A percentile compares a stretch with the other conserved stretches of the same genome.
phyloP scores from a whole-genome alignment of 768 basidiomycete genomes.

The Pholiota molesta region DNA sequence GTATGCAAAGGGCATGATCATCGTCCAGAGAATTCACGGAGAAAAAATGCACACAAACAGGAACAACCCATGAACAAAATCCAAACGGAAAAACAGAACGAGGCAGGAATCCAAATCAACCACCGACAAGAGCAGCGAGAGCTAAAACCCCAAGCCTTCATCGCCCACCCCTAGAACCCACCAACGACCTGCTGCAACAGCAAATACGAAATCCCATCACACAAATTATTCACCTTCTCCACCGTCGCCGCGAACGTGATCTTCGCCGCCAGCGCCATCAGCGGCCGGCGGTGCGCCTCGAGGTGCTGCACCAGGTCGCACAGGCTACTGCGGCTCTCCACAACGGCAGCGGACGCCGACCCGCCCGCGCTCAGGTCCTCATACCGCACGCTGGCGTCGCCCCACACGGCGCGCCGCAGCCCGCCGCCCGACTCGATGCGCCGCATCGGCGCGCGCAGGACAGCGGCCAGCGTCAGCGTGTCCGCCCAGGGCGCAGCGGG shows the following conservation, averaged over 20 bases:
- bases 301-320: conserved; percentile 30
- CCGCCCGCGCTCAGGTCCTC: not conserved
- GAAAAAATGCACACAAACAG: not conserved
- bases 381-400: conserved; percentile 12
- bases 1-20: not conserved
- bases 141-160: too few relatives aligned
- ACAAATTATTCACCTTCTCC: conserved; percentile 39
- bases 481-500: too few relatives aligned
- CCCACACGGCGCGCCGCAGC: conserved; percentile 25
- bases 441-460: conserved; percentile 19
- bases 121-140: too few relatives aligned
- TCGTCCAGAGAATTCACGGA: not conserved
- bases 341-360: not conserved
- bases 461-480: not conserved
- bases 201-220: conserved; percentile 41
- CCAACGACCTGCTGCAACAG: conserved; percentile 34
- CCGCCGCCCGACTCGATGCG: conserved; percentile 23
- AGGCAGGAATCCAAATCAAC: not conserved
- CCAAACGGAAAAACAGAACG: conserved; percentile 1
- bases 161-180: too few relatives aligned
- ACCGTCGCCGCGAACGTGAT: conserved; percentile 37
- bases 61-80: not conserved
- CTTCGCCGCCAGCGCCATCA: conserved; percentile 32
- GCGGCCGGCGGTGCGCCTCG: conserved; percentile 29
- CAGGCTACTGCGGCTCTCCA: conserved; percentile 2